Percentiles rank a stretch among this genome's conserved stretches.
Evolutionary conservation across 129 eudicot genomes (phyloP).

Genomic region (Flaveria trinervia): DNA sequence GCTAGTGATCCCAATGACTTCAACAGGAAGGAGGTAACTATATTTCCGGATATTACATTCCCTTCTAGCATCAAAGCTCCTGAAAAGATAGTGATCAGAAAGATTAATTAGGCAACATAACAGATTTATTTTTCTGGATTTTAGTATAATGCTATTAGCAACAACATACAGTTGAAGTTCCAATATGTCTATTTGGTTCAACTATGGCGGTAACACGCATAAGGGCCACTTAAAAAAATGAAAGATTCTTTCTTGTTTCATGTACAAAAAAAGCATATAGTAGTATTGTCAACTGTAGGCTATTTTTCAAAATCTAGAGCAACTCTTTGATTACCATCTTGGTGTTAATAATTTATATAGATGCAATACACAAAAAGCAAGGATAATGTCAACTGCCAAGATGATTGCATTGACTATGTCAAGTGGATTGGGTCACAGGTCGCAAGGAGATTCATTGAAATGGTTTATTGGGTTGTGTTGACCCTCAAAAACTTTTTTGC

Average conservation of each 20-base stretch:
- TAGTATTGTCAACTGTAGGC: not conserved
- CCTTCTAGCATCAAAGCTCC: slow-evolving; percentile 95
- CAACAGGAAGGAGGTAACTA: slow-evolving; percentile 94
- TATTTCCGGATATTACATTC: slow-evolving; percentile 87
- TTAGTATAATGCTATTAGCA: not conserved
- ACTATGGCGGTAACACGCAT: not conserved
- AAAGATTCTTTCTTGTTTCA: not conserved
- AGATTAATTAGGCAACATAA: not conserved
- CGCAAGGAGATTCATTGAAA: not conserved
- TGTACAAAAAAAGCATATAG: not conserved
- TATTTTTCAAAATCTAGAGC: not conserved
- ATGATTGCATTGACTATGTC: slow-evolving; percentile 11
- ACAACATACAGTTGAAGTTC: not conserved
- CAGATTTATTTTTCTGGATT: not conserved
- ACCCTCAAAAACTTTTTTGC: not conserved
- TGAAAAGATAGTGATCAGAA: slow-evolving; percentile 33
- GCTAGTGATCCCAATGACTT: slow-evolving; percentile 70
- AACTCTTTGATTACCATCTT: slow-evolving; percentile 8
- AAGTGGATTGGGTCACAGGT: not conserved
- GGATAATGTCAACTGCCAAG: not conserved
- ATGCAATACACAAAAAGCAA: not conserved
- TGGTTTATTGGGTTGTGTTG: not conserved
- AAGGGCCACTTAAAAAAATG: not conserved
- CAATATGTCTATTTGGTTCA: not conserved
- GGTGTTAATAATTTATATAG: not conserved